Evolutionary conservation across 2,329 filamentous ascomycete species (phyloP).

Genomic region (Colletotrichum magnum): DNA sequence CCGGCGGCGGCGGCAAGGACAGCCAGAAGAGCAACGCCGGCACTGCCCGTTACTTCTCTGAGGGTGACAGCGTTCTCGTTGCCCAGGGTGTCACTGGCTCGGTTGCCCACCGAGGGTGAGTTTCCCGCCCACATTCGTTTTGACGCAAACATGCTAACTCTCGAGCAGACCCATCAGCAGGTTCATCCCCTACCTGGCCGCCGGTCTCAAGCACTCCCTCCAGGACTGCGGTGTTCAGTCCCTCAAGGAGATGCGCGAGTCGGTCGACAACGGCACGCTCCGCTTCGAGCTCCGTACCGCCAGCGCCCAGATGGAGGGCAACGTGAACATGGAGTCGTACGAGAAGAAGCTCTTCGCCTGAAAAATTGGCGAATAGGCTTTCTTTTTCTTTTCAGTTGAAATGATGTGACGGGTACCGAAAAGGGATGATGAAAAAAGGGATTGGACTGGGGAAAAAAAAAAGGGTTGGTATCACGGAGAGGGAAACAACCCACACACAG

Average conservation of each 20-base stretch:
- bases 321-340: constrained; percentile 98
- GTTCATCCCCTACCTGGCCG: constrained; percentile 95
- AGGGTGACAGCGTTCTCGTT: constrained; percentile 93
- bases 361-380: constrained; percentile 36
- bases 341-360: constrained; percentile 99
- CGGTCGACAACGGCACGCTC: constrained; percentile 80
- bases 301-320: constrained; percentile 95
- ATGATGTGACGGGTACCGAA: constrained; percentile 24
- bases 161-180: constrained; percentile 81
- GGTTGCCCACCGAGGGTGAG: constrained; percentile 80
- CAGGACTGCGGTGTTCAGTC: constrained; percentile 94
- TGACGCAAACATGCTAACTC: constrained; percentile 48
- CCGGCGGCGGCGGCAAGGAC: constrained; percentile 79
- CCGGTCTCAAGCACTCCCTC: constrained; percentile 96
- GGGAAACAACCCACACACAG: neutral
- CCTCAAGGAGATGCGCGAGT: constrained; percentile 81
- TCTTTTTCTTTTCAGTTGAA: neutral
- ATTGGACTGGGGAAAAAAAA: constrained; percentile 14
- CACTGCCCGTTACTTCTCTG: constrained; percentile 98
- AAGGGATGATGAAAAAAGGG: constrained; percentile 20
- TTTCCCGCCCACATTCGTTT: constrained; percentile 38
- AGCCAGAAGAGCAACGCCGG: constrained; percentile 90
- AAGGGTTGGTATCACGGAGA: constrained; percentile 7
- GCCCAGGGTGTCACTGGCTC: constrained; percentile 95
- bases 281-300: constrained; percentile 95